Evolutionary conservation across 169 alveolate genomes (phyloP).

Genomic region (Eimeria tenella): DNA sequence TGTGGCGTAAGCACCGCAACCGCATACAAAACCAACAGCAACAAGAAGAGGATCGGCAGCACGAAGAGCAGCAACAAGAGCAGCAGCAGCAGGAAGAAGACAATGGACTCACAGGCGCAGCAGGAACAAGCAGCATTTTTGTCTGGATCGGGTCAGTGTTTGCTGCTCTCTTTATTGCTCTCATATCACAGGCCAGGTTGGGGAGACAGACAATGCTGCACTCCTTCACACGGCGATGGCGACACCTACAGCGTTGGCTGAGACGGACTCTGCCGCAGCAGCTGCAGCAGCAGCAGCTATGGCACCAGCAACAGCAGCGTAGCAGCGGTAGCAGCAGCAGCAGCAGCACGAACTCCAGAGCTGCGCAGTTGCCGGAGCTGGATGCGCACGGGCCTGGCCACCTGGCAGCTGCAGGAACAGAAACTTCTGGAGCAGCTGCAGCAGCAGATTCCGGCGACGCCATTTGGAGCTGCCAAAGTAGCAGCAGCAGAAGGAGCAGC

Average conservation of each 20-base stretch:
- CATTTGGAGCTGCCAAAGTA: conserved; percentile 28
- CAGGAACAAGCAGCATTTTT: neutral
- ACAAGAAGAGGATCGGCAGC: conserved; percentile 11
- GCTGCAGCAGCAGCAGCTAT: conserved; percentile 25
- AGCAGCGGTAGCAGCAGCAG: neutral
- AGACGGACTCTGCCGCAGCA: conserved; percentile 7
- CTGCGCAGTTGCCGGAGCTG: neutral
- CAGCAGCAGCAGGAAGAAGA: conserved; percentile 23
- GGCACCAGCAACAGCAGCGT: neutral
- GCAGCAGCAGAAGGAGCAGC: conserved; percentile 50
- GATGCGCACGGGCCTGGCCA: neutral
- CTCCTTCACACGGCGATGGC: neutral
- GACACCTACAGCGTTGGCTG: conserved; percentile 18
- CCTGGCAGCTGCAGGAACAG: neutral
- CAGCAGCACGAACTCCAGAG: neutral
- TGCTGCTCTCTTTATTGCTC: conserved; percentile 17
- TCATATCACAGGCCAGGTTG: neutral
- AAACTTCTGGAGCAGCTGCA: conserved; percentile 33
- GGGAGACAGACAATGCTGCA: conserved; percentile 24
- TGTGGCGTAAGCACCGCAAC: conserved; percentile 45
- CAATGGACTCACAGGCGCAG: neutral
- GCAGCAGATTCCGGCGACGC: neutral
- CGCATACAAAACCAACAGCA: conserved; percentile 35
- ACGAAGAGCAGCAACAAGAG: conserved; percentile 28
- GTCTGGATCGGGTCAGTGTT: neutral